phyloP scores from a whole-genome alignment of 768 basidiomycete species.

The Artomyces pyxidatus region DNA sequence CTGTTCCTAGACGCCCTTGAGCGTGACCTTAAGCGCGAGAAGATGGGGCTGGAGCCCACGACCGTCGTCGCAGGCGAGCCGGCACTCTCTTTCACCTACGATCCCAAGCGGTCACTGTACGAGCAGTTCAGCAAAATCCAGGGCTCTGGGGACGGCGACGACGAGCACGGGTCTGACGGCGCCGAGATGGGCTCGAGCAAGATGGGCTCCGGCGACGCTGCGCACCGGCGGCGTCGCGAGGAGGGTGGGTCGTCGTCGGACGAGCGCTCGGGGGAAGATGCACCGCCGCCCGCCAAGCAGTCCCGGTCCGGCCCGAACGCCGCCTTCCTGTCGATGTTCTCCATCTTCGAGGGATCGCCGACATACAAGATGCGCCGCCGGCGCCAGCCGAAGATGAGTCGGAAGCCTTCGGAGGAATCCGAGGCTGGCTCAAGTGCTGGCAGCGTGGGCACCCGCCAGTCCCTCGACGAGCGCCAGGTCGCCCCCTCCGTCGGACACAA shows the following conservation, averaged over 20 bases:
- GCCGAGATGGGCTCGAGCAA: conserved; percentile 9
- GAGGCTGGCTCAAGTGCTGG: conserved; percentile 13
- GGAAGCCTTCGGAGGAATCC: conserved; percentile 24
- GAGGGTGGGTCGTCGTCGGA: conserved; percentile 10
- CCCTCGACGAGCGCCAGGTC: conserved; percentile 24
- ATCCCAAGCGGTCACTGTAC: conserved; percentile 75
- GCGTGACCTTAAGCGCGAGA: conserved; percentile 92
- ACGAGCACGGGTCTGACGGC: conserved; percentile 17
- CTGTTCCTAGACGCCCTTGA: conserved; percentile 96
- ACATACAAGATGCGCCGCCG: conserved; percentile 86
- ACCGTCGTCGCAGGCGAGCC: conserved; percentile 74
- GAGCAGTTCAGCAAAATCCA: conserved; percentile 69
- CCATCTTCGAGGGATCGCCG: conserved; percentile 78
- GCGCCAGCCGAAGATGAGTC: conserved; percentile 45
- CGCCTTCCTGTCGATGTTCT: conserved; percentile 56
- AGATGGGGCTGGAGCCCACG: conserved; percentile 81
- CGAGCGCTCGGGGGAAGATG: too few species aligned
- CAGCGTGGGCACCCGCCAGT: conserved; percentile 3
- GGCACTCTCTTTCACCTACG: conserved; percentile 82
- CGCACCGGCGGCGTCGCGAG: conserved; percentile 7
- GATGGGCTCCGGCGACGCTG: conserved; percentile 15
- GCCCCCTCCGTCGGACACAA: conserved; percentile 16
- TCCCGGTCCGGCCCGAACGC: conserved; percentile 22
- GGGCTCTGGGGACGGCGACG: conserved; percentile 24
- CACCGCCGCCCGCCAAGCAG: conserved; percentile 15